Base-by-base conservation (phyloP, 345 rosid genomes). In the Erucastrum elatum region DNA sequence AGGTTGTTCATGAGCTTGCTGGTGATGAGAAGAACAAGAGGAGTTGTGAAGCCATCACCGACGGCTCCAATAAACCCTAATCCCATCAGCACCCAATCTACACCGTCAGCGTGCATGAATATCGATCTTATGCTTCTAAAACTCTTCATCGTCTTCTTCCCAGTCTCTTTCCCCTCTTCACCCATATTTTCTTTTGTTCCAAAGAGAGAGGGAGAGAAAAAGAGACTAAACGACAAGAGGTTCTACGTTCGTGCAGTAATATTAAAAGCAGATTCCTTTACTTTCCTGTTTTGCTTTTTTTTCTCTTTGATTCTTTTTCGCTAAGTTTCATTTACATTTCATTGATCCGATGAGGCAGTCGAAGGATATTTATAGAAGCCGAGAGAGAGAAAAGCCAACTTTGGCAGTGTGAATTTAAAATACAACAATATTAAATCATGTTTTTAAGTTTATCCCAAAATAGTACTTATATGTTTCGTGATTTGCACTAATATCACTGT, bases 21-120 rank as follows among this genome's bases (percentile, higher is more conserved):
- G 0, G 89, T 86, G 29, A 91, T 75, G 72, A 85, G 76, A 77
- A 89, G 73, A 62, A 87, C 75, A 73, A 89, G 81, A 11, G 97
- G 96, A 1, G 91, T 86, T 30, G 84, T 79, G 62, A 87, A 85
- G 3, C 94, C 98, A 81, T 91, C 93, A 41, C 92, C 92, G n/a
- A 88, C 33, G 13, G 97, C 85, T 60, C 98, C 94, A 62, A 91
- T 74, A 37, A 87, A 75, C 11, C 94, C 98, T 3, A 93, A 77
- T 46, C 78, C 77, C 97, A 91, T 91, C 74, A 91, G 73, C 53
- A 83, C 15, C 91, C 61, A 77, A 75, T 93, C 93, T 2, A 80
- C 83, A 6, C 82, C 71, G 67, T 91, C 94, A 1, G 93, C 91
- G 59, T 90, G 93, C 87, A 87, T 87, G 77, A 93, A 90, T 74